Percentiles rank a stretch among this genome's conserved stretches.
These are phyloP conservation scores for Kondoa malvinella DNA, from an alignment of 768 basidiomycete genomes.

Conservation along the genomic window DNA sequence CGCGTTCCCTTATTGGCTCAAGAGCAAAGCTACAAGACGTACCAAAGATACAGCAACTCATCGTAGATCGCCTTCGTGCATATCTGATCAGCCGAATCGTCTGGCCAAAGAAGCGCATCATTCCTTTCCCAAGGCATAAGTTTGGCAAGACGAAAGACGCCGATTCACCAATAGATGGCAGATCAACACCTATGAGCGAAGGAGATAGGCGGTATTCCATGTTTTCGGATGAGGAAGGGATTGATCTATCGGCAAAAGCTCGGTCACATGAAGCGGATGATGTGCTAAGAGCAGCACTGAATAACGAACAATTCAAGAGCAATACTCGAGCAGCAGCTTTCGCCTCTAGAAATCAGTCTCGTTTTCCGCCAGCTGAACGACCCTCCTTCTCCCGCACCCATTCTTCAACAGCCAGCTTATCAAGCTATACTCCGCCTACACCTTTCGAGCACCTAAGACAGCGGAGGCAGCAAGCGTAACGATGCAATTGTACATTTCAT, in stretches of 20 bases:
- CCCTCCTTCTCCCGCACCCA: neutral
- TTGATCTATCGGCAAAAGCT: neutral
- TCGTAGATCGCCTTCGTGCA: constrained; percentile 62
- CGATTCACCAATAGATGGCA: neutral
- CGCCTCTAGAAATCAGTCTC: neutral
- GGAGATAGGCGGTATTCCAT: no score
- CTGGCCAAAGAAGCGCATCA: constrained; percentile 37
- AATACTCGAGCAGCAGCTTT: neutral
- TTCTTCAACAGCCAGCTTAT: neutral
- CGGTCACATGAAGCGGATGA: neutral
- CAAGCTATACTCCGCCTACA: neutral
- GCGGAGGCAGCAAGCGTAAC: neutral
- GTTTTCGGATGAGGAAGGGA: neutral
- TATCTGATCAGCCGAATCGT: constrained; percentile 36
- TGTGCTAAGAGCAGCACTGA: neutral
- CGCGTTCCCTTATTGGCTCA: constrained; percentile 81
- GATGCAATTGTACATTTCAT: neutral
- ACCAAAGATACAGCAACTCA: constrained; percentile 88
- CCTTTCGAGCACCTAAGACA: neutral
- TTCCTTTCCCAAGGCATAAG: constrained; percentile 8
- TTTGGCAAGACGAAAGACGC: neutral
- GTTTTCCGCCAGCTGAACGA: neutral
- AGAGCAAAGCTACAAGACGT: constrained; percentile 95
- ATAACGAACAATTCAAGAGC: neutral
- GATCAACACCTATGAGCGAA: neutral